Evolutionary conservation across 164 flowering plant genomes (phyloP), one percentile per base, ranked within the genome.

Genomic region (Akebia trifoliata): DNA sequence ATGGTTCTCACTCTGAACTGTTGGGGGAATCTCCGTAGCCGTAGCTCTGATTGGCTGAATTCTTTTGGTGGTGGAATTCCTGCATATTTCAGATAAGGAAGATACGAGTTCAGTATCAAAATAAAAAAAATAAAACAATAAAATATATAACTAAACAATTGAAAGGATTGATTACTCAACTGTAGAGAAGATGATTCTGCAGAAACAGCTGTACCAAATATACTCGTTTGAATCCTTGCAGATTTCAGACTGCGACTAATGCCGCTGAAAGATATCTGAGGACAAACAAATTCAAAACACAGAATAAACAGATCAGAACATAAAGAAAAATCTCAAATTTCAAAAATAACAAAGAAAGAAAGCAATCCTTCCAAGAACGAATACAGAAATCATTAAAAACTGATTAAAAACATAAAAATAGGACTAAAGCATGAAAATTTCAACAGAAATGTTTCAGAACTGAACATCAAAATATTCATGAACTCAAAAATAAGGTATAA

Each of bases 11-110:
- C 97, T 80, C 12, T 48, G 79, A 56, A 87, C 59, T 4, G 80
- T 57, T 4, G 87, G 85, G 7, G 98, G 96, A n/a, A 69, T 45
- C 73, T 86, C 86, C 4, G 98, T 92, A 25, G 95, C 98, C 0
- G 90, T 89, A 24, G 98, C 93, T 71, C 61, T 79, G 54, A 89
- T 72, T 1, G 91, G 87, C 51, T 76, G 81, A 42, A 77, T 29
- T 50, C 66, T 69, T 63, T 68, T 54, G 31, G 63, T 60, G 50
- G 34, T 42, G 60, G 54, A 67, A 55, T 39, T 76, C 80, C 90
- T 84, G 61, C 15, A 53, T 15, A 48, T 36, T 29, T 11, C 17
- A 49, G n/a, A 58, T 8, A 34, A 8, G 25, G n/a, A 48, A 32
- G 17, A 44, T 2, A 8, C 20, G 24, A 6, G 21, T 14, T 0